A percentile compares a stretch with the other conserved stretches of the same genome.
Conservation (phyloP, 139 green algal species). For the Coccomyxa sp. region DNA sequence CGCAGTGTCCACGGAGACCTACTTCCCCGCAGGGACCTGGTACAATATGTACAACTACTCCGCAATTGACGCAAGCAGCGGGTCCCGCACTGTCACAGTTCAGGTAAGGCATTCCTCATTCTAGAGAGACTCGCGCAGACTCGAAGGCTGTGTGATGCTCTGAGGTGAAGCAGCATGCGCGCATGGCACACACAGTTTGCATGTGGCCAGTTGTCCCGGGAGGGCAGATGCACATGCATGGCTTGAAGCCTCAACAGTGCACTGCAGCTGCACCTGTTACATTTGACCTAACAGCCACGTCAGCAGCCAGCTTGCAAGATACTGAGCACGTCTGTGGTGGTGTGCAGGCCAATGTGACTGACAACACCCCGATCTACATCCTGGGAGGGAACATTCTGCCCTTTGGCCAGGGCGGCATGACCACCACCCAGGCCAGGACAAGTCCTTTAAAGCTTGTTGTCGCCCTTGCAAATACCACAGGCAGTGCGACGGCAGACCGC, state of each 20-base stretch:
- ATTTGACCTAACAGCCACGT: too few species aligned
- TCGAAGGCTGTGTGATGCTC: too few species aligned
- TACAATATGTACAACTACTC: slow-evolving; percentile 36
- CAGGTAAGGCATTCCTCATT: slow-evolving; percentile 12
- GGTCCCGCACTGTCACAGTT: slow-evolving; percentile 6
- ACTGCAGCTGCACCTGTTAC: too few species aligned
- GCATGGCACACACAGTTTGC: too few species aligned
- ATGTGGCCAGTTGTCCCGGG: too few species aligned
- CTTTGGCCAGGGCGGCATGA: slow-evolving; percentile 27
- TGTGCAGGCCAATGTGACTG: slow-evolving; percentile 3
- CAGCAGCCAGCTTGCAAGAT: too few species aligned
- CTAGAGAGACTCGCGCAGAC: too few species aligned
- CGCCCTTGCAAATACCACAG: background rate
- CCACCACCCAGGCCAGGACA: background rate
- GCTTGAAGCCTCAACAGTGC: too few species aligned
- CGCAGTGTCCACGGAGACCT: slow-evolving; percentile 23
- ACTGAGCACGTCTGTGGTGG: too few species aligned
- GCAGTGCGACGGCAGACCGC: background rate
- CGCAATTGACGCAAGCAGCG: slow-evolving; percentile 6
- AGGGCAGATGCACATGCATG: too few species aligned
- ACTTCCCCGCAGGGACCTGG: slow-evolving; percentile 64
- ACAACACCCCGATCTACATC: slow-evolving; percentile 26
- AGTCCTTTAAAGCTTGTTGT: background rate
- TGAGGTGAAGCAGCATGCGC: too few species aligned
- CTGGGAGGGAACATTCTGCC: slow-evolving; percentile 40